phyloP scores from a whole-genome alignment of 2,329 filamentous ascomycete species.

The Aspergillus luchuensis region DNA sequence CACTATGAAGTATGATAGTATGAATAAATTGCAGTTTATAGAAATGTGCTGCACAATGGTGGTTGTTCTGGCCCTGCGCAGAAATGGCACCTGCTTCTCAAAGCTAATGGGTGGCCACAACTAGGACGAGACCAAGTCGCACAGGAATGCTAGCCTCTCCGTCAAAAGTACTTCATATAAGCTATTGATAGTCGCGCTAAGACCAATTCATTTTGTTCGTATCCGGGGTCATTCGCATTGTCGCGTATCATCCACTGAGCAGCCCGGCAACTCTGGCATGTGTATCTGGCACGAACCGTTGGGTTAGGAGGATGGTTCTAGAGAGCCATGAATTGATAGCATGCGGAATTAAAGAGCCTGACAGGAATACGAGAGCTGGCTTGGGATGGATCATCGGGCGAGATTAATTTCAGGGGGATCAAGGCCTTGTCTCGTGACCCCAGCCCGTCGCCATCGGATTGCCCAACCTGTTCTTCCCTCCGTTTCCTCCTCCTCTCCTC shows the following conservation, averaged over 20 bases:
- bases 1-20: not conserved
- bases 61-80: not conserved
- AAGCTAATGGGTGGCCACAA: not conserved
- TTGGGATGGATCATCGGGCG: not conserved
- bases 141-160: not conserved
- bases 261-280: not conserved
- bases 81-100: not conserved
- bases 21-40: not conserved
- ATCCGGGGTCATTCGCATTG: not conserved
- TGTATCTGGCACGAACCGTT: not conserved
- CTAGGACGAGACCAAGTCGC: not conserved
- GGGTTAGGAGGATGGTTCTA: not conserved
- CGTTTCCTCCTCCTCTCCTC: not conserved
- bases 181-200: not conserved
- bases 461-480: not conserved
- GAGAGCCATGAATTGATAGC: not conserved
- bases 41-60: not conserved
- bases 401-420: not conserved
- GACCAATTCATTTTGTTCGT: not conserved
- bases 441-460: not conserved
- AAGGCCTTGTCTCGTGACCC: not conserved
- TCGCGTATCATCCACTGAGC: not conserved
- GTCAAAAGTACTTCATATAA: not conserved
- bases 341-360: not conserved
- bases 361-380: not conserved